Evolutionary conservation across 352 stramenopile species (phyloP), one percentile per base, ranked within the genome.

Genomic region (Pythium volutum): DNA sequence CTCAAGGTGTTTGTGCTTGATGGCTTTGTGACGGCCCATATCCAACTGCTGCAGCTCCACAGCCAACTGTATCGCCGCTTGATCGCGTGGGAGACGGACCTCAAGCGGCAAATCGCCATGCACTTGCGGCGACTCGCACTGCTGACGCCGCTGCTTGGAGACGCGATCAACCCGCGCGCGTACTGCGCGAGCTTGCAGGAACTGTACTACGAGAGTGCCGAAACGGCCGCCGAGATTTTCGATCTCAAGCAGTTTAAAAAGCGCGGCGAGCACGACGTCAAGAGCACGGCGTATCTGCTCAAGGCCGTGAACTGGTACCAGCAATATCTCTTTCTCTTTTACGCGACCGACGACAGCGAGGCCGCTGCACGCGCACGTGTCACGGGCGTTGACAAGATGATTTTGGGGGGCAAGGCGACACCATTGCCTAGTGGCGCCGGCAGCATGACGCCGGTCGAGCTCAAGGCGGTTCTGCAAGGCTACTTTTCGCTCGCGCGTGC

Each of bases 281-380:
- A 87, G 58, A 62, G 78, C 6, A 80, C 67, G 20, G 47, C 57
- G 53, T 90, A 89, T 48, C 69, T 67, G 5, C 63, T 89, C 65
- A 84, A 89, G 60, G 76, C 79, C 8, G 69, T 89, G 26, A 71
- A 82, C 48, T 89, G 76, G 56, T 90, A 88, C 62, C 77, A 89
- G 59, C 73, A 85, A 58, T 92, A 87, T 31, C 47, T 92, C 11
- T 67, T 76, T 43, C 66, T 90, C 14, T 92, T 89, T 47, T 92
- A 90, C 55, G 26, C 31, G 1, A 60, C 53, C 3, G 53, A 66
- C 7, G 36, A 55, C 8, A 46, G 47, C 20, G 51, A 25, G 42
- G 66, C 25, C 2, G 43, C 47, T 0, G 38, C 61, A 2, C 33
- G 38, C 6, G 63, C 51, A 14, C 52, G 70, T 10, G 60, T 72